Evolutionary conservation across 306 rosid species (phyloP), one percentile per base, ranked within the genome.

Genomic region (Vigna trinervia): DNA sequence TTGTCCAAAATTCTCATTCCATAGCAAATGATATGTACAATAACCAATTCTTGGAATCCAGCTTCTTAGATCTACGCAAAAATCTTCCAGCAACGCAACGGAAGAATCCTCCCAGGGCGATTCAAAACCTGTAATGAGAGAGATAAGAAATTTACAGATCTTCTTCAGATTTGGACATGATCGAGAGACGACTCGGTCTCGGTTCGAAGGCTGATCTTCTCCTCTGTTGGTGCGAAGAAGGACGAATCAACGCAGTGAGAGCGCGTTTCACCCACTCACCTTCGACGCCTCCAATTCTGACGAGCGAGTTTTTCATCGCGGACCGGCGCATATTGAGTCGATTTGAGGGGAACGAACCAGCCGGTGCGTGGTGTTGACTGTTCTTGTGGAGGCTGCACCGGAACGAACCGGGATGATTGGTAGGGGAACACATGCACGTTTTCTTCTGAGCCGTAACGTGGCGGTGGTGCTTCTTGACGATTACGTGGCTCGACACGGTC

Each of bases 221-320:
- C 77, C 86, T 70, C 80, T 84, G 94, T 53, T 94, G 97, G 38
- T 94, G 98, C 14, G 98, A 92, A 0, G 97, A 94, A 3, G 98
- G 98, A 0, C 98, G 93, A 81, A 94, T 94, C 82, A 91, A 73
- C 12, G 98, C 90, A 0, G 98, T 90, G 41, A 94, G 57, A 0
- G 97, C 98, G 32, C 98, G 78, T 73, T 89, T 91, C 68, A 94
- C 97, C 97, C 92, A 86, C 73, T 94, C 98, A 2, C 98, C 98
- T 63, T 94, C 98, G 1, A 93, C 98, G 3, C 97, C 88, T 13
- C 97, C 91, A 66, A 93, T 93, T 39, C 98, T 85, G 1, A 93
- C 97, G 41, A 93, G 56, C 56, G 98, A 93, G 73, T 93, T 93
- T 74, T 85, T 92, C 98, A 93, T 93, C 38, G 98, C 98, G 7